Evolutionary conservation across 2,329 filamentous ascomycete genomes (phyloP).

Genomic region (Fusarium subtropicale): DNA sequence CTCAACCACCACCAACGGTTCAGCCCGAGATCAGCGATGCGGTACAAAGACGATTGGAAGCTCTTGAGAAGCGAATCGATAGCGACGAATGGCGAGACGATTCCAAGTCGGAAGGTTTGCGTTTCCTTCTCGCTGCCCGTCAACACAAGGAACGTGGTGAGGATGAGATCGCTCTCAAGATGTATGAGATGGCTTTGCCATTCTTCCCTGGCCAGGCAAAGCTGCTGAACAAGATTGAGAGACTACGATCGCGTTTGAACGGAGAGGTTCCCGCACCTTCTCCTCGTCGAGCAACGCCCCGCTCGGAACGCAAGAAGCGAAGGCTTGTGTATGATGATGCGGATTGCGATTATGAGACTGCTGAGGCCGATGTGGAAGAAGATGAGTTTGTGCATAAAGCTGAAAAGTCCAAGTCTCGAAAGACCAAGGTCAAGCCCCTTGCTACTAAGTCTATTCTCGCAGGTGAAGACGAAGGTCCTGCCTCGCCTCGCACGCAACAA

Average conservation of each 20-base stretch:
- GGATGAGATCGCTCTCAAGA: slow-evolving; percentile 79
- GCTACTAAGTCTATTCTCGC: slow-evolving; percentile 42
- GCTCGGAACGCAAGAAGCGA: slow-evolving; percentile 49
- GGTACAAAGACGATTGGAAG: slow-evolving; percentile 83
- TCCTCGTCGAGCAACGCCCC: slow-evolving; percentile 40
- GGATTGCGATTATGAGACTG: slow-evolving; percentile 56
- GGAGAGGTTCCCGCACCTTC: slow-evolving; percentile 39
- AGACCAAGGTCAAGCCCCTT: slow-evolving; percentile 49
- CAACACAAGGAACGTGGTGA: slow-evolving; percentile 89
- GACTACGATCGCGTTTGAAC: slow-evolving; percentile 65
- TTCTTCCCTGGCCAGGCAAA: slow-evolving; percentile 90
- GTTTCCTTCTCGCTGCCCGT: slow-evolving; percentile 88
- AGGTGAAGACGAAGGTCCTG: slow-evolving; percentile 57
- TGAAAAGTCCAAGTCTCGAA: slow-evolving; percentile 48
- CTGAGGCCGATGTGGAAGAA: slow-evolving; percentile 57
- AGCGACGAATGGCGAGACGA: slow-evolving; percentile 72
- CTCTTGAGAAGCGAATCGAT: slow-evolving; percentile 87
- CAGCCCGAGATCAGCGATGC: slow-evolving; percentile 75
- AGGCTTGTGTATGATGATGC: slow-evolving; percentile 49
- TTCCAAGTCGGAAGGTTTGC: slow-evolving; percentile 81
- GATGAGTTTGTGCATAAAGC: slow-evolving; percentile 46
- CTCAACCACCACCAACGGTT: slow-evolving; percentile 49
- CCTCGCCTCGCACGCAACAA: slow-evolving; percentile 68
- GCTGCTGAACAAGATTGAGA: slow-evolving; percentile 75
- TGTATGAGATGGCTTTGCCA: slow-evolving; percentile 86